phyloP scores from a whole-genome alignment of 140 eudicot species.

The Cichorium intybus region DNA sequence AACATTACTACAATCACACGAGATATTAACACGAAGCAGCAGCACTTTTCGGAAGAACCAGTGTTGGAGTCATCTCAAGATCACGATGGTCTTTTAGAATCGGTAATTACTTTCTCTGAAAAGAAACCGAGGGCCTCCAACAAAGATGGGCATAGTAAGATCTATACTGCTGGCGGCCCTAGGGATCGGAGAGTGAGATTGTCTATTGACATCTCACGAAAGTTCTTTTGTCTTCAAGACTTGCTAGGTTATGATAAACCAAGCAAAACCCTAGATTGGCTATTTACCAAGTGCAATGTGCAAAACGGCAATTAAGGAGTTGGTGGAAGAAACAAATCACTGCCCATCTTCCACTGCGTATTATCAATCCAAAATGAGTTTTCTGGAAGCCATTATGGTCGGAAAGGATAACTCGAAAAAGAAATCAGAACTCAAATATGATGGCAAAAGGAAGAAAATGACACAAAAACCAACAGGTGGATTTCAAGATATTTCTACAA shows the following conservation, averaged over 20 bases:
- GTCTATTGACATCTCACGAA: conserved; percentile 41
- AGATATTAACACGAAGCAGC: conserved; percentile 4
- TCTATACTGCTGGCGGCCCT: conserved; percentile 41
- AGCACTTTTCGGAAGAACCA: neutral
- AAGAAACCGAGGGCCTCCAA: conserved; percentile 10
- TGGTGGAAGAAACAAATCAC: conserved; percentile 15
- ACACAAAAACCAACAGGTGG: conserved; percentile 3
- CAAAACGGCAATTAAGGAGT: conserved; percentile 36
- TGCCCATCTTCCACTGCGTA: neutral
- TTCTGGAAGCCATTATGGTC: conserved; percentile 17
- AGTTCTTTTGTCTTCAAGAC: conserved; percentile 57
- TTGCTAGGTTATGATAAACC: conserved; percentile 55
- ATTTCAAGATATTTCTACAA: conserved; percentile 12
- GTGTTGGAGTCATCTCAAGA: conserved; percentile 4
- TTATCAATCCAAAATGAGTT: conserved; percentile 5
- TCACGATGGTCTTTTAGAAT: conserved; percentile 18
- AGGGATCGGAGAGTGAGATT: conserved; percentile 51
- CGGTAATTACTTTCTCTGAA: conserved; percentile 6
- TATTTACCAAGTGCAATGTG: conserved; percentile 41
- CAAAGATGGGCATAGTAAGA: conserved; percentile 43
- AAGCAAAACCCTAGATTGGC: conserved; percentile 55
- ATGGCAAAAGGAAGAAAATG: conserved; percentile 16
- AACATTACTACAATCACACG: neutral
- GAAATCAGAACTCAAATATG: conserved; percentile 2
- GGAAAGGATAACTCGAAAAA: conserved; percentile 15